Percentiles rank a stretch among this genome's conserved stretches.
Conservation (phyloP, 805 yeast species). For the Kodamaea leandrae region DNA sequence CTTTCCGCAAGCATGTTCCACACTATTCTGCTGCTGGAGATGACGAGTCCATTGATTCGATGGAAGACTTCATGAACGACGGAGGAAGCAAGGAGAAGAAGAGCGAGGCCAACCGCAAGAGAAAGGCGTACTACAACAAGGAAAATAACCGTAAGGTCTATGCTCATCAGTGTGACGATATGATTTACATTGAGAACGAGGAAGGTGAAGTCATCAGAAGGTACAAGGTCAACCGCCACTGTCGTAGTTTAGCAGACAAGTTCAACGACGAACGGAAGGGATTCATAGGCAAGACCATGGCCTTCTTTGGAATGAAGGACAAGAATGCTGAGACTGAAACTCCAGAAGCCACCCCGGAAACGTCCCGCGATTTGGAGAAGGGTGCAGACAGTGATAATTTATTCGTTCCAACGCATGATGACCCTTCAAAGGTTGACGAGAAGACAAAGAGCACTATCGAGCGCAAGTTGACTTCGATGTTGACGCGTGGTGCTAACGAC, state of each 20-base stretch:
- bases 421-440: conserved; percentile 5
- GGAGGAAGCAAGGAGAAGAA: conserved; percentile 11
- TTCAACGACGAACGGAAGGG: conserved; percentile 24
- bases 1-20: conserved; percentile 37
- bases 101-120: conserved; percentile 1
- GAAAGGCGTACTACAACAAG: conserved; percentile 28
- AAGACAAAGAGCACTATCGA: conserved; percentile 17
- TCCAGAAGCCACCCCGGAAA: not conserved
- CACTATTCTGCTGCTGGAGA: conserved; percentile 34
- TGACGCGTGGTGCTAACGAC: conserved; percentile 10
- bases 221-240: conserved; percentile 65
- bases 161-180: conserved; percentile 79
- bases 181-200: conserved; percentile 79
- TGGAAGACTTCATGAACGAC: too few relatives aligned
- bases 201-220: conserved; percentile 91
- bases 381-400: conserved; percentile 1
- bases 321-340: not conserved
- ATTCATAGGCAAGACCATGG: conserved; percentile 46
- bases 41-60: conserved; percentile 16
- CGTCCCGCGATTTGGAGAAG: conserved; percentile 8
- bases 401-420: conserved; percentile 2
- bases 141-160: conserved; percentile 41
- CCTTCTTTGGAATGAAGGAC: conserved; percentile 45
- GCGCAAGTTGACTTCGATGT: conserved; percentile 16
- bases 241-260: too few relatives aligned